Percentiles rank a stretch among this genome's conserved stretches.
phyloP scores from a whole-genome alignment of 495 filamentous ascomycete species.

The Talaromyces stipitatus region DNA sequence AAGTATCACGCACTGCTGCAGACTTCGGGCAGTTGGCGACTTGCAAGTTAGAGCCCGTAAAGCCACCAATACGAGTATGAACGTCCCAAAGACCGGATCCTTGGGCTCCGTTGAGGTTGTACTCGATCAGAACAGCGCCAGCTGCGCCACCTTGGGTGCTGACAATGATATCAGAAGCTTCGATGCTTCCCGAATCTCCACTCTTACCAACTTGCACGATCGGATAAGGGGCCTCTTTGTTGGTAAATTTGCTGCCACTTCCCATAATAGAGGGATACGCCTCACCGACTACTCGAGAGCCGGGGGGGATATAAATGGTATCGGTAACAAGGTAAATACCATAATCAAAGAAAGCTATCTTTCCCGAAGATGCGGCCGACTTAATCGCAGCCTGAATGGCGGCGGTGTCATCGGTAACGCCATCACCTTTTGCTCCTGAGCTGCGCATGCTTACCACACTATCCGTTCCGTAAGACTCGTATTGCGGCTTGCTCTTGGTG shows the following conservation, averaged over 20 bases:
- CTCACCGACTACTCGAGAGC: slow-evolving; percentile 41
- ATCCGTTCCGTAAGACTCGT: slow-evolving; percentile 37
- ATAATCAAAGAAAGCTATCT: slow-evolving; percentile 44
- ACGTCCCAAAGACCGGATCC: slow-evolving; percentile 53
- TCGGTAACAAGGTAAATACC: slow-evolving; percentile 40
- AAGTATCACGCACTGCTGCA: slow-evolving; percentile 29
- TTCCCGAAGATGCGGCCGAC: slow-evolving; percentile 23
- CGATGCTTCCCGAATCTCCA: slow-evolving; percentile 44
- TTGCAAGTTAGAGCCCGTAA: slow-evolving; percentile 43
- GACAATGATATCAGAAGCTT: slow-evolving; percentile 55
- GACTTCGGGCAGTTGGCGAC: slow-evolving; percentile 42
- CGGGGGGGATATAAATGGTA: slow-evolving; percentile 37
- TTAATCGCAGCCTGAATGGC: slow-evolving; percentile 40
- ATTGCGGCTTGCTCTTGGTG: slow-evolving; percentile 47
- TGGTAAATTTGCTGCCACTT: slow-evolving; percentile 50
- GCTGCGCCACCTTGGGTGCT: slow-evolving; percentile 49
- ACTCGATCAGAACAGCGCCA: slow-evolving; percentile 68
- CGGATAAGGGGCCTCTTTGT: slow-evolving; percentile 54
- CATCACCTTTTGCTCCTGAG: slow-evolving; percentile 61
- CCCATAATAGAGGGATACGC: slow-evolving; percentile 58
- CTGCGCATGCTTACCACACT: slow-evolving; percentile 53
- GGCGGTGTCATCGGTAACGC: slow-evolving; percentile 56
- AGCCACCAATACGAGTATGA: slow-evolving; percentile 50
- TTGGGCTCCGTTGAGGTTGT: slow-evolving; percentile 50
- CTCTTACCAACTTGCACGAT: slow-evolving; percentile 56